Base-by-base conservation (phyloP, 345 rosid genomes). In the Hibiscus syriacus region DNA sequence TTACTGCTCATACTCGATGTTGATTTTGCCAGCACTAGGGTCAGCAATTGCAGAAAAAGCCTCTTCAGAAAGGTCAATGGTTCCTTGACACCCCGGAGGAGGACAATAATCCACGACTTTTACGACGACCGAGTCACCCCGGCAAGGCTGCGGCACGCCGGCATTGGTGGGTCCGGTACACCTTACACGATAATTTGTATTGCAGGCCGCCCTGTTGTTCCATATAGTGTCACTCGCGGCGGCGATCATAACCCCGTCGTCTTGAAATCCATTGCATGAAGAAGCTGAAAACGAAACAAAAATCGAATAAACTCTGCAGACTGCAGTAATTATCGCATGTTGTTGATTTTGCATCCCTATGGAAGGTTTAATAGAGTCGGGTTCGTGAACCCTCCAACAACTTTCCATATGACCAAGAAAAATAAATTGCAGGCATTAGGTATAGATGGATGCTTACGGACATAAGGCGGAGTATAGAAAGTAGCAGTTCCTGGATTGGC, bases 151-250 rank as follows among this genome's bases (percentile, higher is more conserved):
- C 3, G 78, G 79, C n/a, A 70, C 20, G 12, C 43, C 81, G 0
- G 43, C 0, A 69, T 85, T 83, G 30, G 84, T 60, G 5, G 64
- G 34, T 16, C 80, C 76, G 3, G 69, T 46, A 78, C 86, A 83
- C 17, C 11, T 64, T 12, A 85, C 80, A 1, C 52, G 73, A 69
- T 76, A 81, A 11, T 1, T 55, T 69, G 29, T 78, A 12, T 84
- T 83, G 43, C 90, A 83, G 0, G 81, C 80, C n/a, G 9, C 56
- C 20, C 86, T 81, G 20, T 75, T 73, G 25, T 66, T 20, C 90
- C 90, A 83, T 48, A 83, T 45, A 2, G 30, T 49, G 64, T 80
- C 83, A 58, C 85, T 80, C 62, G 82, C 90, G 4, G 82, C 86
- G 2, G 86, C 81, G n/a, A 81, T 69, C 83, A 81, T 74, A 22